Base-by-base conservation (phyloP, 2,329 filamentous ascomycete genomes). In the Fusarium austroafricanum region DNA sequence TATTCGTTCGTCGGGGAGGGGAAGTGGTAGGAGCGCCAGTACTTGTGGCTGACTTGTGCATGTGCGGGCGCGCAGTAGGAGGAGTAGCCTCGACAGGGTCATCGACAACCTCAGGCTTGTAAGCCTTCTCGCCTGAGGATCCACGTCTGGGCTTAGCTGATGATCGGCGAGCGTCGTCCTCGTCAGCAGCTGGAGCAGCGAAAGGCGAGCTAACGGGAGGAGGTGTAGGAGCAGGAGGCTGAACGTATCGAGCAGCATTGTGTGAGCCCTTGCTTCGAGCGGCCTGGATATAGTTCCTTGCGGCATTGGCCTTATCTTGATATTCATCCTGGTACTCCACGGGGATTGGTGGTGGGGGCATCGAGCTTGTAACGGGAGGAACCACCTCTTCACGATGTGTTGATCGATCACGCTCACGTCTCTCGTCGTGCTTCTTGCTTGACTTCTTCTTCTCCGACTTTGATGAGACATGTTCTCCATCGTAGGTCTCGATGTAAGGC, bases 351-450 rank as follows among this genome's bases (percentile, higher is more conserved):
- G 74, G 65, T 10, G 70, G 65, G 11, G 66, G 65, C 33, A 66
- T 47, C 3, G 71, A 61, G 35, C 40, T 62, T n/a, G 69, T 69
- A n/a, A 61, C 43, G 10, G 71, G 68, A 18, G 61, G 59, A 8
- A 40, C 55, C 33, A 40, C 55, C 33, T 79, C 78, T n/a, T 80
- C 78, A 17, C 75, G 73, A 9, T 75, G 75, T 17, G 73, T 65
- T 9, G 78, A 78, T 33, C 76, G 75, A 60, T 80, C 78, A 21
- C 76, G 76, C 55, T 80, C 78, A 15, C 76, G 74, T 67, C 75
- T 75, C 62, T 79, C 76, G 5, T 81, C 79, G 59, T 79, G 74
- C 69, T 79, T 80, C 63, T 78, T 81, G 69, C 75, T 78, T 38
- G 75, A 76, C 69, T 79, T 80, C 71, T 81, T 82, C 74, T 79